Conservation (phyloP, 768 basidiomycete species). For the Lactifluus volemus region DNA sequence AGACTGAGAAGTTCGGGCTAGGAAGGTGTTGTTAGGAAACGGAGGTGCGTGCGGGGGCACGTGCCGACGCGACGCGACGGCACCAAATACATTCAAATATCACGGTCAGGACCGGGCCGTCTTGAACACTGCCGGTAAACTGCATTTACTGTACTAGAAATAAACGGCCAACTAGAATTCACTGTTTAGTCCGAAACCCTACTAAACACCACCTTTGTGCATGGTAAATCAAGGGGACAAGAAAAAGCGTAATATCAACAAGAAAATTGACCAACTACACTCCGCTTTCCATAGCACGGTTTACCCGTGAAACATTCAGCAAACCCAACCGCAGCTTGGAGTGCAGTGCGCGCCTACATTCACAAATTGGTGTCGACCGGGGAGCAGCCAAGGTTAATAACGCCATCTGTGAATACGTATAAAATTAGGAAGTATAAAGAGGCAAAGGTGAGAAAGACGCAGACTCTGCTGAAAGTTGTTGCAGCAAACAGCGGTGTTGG, state of each 20-base stretch:
- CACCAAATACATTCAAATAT: conserved; percentile 1
- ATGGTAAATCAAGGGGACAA: background rate
- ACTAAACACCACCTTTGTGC: too few species aligned
- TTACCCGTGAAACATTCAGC: too few species aligned
- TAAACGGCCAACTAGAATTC: too few species aligned
- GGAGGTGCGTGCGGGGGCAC: too few species aligned
- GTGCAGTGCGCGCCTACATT: background rate
- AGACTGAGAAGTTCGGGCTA: background rate
- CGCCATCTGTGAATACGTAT: background rate
- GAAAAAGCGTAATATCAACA: background rate
- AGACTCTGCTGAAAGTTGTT: background rate
- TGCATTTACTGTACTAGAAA: too few species aligned
- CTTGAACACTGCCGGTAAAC: too few species aligned
- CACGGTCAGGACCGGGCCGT: background rate
- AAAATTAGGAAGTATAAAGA: background rate
- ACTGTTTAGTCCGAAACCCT: too few species aligned
- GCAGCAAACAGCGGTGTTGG: background rate
- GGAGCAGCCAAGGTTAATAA: background rate
- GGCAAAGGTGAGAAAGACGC: background rate
- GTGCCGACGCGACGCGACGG: background rate
- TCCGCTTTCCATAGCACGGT: too few species aligned
- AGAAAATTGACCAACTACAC: too few species aligned
- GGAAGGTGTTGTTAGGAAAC: too few species aligned
- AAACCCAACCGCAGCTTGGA: background rate
- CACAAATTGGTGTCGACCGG: background rate